Percentiles rank a stretch among this genome's conserved stretches.
Conservation (phyloP, 148 eudicot genomes). For the Bassia scoparia region DNA sequence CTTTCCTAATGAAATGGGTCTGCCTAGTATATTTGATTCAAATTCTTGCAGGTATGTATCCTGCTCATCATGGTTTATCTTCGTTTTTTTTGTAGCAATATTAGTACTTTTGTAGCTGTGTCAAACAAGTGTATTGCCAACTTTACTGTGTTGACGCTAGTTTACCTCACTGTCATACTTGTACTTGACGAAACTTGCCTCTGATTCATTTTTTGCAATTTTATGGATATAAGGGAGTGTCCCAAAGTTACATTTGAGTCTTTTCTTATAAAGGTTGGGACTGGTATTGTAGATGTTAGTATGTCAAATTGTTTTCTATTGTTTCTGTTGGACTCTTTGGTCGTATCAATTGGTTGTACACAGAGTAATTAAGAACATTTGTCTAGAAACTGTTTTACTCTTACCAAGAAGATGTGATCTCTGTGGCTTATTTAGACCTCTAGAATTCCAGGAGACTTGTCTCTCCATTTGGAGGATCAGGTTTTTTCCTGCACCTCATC, state of each 20-base stretch:
- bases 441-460: no score
- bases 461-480: no score
- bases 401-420: background rate
- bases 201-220: background rate
- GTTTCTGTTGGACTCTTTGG: background rate
- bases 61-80: background rate
- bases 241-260: background rate
- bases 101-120: background rate
- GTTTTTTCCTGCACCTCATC: background rate
- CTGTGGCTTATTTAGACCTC: no score
- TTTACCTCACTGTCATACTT: background rate
- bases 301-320: background rate
- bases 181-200: background rate
- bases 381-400: background rate
- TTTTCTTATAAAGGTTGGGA: background rate
- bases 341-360: background rate
- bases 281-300: background rate
- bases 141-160: background rate
- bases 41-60: slow-evolving; percentile 50
- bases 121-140: background rate
- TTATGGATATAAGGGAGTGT: background rate
- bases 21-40: slow-evolving; percentile 58
- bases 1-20: slow-evolving; percentile 64
- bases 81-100: background rate
- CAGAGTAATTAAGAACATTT: background rate